These are phyloP conservation scores for Aureobasidium sp. DNA, from an alignment of 2,329 filamentous ascomycete genomes.

Conservation along the genomic window DNA sequence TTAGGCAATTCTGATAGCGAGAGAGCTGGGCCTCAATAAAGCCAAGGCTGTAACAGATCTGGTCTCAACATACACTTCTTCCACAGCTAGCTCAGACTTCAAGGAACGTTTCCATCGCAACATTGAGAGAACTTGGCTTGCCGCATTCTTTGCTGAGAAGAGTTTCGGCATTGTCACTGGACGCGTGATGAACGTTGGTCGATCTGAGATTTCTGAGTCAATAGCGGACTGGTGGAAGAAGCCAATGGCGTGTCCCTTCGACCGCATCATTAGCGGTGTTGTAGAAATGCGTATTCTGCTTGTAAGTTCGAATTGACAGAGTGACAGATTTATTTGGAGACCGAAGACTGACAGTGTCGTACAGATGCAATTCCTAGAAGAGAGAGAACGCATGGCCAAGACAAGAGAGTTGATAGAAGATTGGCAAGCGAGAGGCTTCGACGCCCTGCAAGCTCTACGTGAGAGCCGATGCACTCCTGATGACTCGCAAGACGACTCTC, in stretches of 20 bases:
- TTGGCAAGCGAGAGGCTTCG: not conserved
- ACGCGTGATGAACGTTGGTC: not conserved
- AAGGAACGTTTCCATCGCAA: not conserved
- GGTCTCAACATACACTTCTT: not conserved
- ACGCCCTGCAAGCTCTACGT: not conserved
- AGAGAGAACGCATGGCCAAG: not conserved
- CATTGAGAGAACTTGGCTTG: constrained; percentile 4
- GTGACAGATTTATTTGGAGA: not conserved
- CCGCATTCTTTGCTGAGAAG: constrained; percentile 7
- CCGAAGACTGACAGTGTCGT: not conserved
- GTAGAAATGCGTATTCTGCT: constrained; percentile 3
- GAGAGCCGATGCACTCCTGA: not conserved
- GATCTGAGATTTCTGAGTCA: not conserved
- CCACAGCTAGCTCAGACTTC: not conserved
- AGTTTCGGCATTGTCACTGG: constrained; percentile 8
- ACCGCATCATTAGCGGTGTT: not conserved
- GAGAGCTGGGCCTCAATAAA: not conserved
- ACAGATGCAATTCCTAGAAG: not conserved
- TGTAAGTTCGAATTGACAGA: not conserved
- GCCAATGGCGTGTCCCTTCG: not conserved
- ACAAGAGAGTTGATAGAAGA: not conserved
- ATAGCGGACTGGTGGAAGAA: constrained; percentile 9
- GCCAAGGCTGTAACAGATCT: not conserved
- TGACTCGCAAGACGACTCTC: not conserved
- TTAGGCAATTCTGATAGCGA: not conserved